Evolutionary conservation across 257 asterid species (phyloP).

Genomic region (Solanum sitiens): DNA sequence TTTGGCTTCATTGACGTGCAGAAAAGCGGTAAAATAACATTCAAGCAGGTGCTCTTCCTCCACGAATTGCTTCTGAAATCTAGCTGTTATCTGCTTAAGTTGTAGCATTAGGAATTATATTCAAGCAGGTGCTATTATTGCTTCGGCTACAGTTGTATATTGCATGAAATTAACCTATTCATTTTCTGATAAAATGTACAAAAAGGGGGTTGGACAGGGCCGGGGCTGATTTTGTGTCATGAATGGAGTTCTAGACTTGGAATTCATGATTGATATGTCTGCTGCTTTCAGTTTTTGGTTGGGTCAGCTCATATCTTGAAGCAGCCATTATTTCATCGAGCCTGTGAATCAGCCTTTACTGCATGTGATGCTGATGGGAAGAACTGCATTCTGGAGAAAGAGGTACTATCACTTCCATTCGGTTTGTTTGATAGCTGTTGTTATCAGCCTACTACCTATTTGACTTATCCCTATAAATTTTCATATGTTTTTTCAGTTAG

Average conservation of each 20-base stretch:
- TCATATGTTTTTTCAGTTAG: conserved; percentile 37
- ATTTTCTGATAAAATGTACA: neutral
- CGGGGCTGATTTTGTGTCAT: neutral
- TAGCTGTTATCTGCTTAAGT: neutral
- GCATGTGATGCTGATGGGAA: conserved; percentile 38
- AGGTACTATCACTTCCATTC: conserved; percentile 27
- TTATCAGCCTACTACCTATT: neutral
- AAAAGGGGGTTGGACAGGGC: neutral
- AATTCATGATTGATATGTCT: conserved; percentile 1
- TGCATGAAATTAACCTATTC: neutral
- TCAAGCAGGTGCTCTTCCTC: conserved; percentile 57
- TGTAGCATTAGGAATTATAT: neutral
- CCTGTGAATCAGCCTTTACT: conserved; percentile 69
- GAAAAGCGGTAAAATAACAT: conserved; percentile 67
- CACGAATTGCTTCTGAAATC: neutral
- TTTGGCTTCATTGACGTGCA: conserved; percentile 65
- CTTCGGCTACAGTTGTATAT: neutral
- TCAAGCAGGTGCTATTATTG: neutral
- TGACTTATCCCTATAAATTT: neutral
- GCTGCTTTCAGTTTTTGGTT: conserved; percentile 64
- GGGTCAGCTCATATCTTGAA: conserved; percentile 84
- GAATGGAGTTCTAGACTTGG: neutral
- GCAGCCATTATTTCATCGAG: conserved; percentile 55
- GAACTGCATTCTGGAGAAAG: conserved; percentile 44
- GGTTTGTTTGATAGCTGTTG: neutral